A percentile compares a stretch with the other conserved stretches of the same genome.
Evolutionary conservation across 257 asterid genomes (phyloP).

Genomic region (Cordia subcordata): DNA sequence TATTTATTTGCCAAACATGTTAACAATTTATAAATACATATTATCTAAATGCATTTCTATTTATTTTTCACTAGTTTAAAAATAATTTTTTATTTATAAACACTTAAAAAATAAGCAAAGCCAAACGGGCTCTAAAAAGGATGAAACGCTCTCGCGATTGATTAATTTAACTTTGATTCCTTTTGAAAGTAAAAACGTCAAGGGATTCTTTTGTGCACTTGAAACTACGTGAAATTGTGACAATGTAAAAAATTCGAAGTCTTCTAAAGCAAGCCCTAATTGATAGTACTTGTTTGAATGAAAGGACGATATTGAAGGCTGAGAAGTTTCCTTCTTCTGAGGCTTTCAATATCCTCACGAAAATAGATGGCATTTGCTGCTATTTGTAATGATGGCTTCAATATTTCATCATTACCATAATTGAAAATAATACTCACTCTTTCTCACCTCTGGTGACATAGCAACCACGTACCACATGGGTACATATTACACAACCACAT

Average conservation of each 20-base stretch:
- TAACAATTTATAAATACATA: no score
- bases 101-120: no score
- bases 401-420: conserved; percentile 46
- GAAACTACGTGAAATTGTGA: no score
- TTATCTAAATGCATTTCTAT: no score
- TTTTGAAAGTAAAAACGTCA: no score
- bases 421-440: conserved; percentile 31
- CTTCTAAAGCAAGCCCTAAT: conserved; percentile 2
- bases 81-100: no score
- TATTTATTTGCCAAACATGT: no score
- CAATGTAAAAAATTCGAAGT: background rate
- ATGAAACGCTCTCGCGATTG: no score
- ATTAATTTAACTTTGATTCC: no score
- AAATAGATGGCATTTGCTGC: conserved; percentile 41
- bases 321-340: conserved; percentile 23
- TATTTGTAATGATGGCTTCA: conserved; percentile 38
- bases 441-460: background rate
- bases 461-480: conserved; percentile 23
- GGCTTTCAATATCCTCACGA: conserved; percentile 29
- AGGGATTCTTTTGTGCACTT: no score
- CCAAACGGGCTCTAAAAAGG: no score
- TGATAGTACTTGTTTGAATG: background rate
- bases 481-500: conserved; percentile 14
- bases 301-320: conserved; percentile 5
- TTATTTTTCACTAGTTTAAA: no score